Evolutionary conservation across 1,284 basidiomycete species (phyloP).

Genomic region (Phenoliferia sp.): DNA sequence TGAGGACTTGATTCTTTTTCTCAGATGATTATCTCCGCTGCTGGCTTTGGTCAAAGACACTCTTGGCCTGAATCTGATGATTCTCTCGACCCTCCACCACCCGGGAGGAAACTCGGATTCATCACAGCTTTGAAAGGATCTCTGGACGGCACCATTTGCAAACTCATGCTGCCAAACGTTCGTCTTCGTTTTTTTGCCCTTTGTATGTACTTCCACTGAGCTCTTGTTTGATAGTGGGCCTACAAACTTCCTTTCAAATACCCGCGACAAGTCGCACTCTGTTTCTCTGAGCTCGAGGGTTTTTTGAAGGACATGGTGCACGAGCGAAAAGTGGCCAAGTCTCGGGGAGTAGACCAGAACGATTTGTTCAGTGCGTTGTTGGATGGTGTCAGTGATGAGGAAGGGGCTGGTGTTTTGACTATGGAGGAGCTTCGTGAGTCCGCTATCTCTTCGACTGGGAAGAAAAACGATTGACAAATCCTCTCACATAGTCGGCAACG

Average conservation of each 20-base stretch:
- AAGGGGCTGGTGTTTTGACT: conserved; percentile 7
- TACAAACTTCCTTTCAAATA: conserved; percentile 6
- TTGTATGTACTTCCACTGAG: too few species aligned
- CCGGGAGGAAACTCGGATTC: not conserved
- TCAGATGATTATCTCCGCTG: conserved; percentile 19
- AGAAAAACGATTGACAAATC: not conserved
- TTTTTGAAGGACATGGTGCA: conserved; percentile 18
- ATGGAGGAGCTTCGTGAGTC: not conserved
- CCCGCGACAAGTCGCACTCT: conserved; percentile 5
- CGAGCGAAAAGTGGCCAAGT: conserved; percentile 5
- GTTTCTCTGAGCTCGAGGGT: conserved; percentile 19
- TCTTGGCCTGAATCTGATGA: conserved; percentile 3
- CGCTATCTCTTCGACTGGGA: not conserved
- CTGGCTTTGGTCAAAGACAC: conserved; percentile 14
- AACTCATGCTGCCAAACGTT: not conserved
- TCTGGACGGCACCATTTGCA: not conserved
- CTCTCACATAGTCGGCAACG: not conserved
- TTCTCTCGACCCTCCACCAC: conserved; percentile 3
- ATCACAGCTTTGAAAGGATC: not conserved
- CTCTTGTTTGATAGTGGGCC: conserved; percentile 7
- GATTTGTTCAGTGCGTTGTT: conserved; percentile 19
- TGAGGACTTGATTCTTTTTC: too few species aligned
- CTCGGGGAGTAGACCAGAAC: conserved; percentile 5
- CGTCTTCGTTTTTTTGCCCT: too few species aligned
- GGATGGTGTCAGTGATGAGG: conserved; percentile 22